Base-by-base conservation (phyloP, 2,329 filamentous ascomycete species). In the Botrytis tulipae region DNA sequence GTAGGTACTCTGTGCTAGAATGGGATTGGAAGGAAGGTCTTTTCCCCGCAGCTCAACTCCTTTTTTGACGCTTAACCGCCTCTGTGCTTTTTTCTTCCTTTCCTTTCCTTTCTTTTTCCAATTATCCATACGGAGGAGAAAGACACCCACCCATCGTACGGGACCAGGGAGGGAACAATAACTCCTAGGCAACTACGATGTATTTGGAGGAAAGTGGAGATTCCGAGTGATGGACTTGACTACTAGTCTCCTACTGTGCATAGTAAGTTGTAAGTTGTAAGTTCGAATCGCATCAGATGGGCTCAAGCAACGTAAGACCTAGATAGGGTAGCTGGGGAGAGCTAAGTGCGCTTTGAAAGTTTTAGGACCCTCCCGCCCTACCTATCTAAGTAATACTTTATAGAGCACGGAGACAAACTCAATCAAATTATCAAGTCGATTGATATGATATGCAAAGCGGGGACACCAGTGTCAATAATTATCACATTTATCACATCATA, bases 221-320 rank as follows among this genome's bases (percentile, higher is more conserved):
- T 60, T 44, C 14, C 40, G 40, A 42, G 40, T 42, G 40, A 42
- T 14, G 2, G 40, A 42, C 40, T 42, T 37, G 5, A 8, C 35
- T 37, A 35, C 37, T 37, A 37, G 37, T 37, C 8, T 37, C 1
- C 8, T 37, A 1, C 37, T 10, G 37, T 37, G 5, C 32, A 35
- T 35, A 35, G 32, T 3, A 37, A 37, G 37, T 10, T 10, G 8
- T 37, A 37, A 37, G 37, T 37, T 12, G 22, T n/a, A 37, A 51
- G 35, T 32, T 14, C 29, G 25, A 14, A 51, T 48, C 20, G 57
- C 29, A 71, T 60, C 59, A 63, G 57, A 62, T 54, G 37, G 51
- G 67, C 62, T 63, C 59, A 35, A 63, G 59, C 69, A 71, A 63
- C n/a, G 54, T 48, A 61, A n/a, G 25, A 35, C 37, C 14, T n/a